Evolutionary conservation across 169 alveolate species (phyloP).

Genomic region (Blepharisma undulans): DNA sequence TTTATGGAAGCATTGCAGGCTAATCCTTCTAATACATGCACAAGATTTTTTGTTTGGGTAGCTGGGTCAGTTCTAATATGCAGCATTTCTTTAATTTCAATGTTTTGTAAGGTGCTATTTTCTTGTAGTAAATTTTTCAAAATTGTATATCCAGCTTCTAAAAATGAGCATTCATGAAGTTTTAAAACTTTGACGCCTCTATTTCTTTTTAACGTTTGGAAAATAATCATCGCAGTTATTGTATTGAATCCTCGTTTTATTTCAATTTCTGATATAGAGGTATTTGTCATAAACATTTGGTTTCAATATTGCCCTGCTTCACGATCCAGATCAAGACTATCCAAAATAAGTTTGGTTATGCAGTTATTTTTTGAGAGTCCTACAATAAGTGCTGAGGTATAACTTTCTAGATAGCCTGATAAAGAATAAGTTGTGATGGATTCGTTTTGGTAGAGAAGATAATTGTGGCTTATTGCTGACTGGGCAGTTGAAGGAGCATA

Average conservation of each 20-base stretch:
- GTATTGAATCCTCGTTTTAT: constrained; percentile 11
- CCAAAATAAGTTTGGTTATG: background rate
- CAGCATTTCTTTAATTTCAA: constrained; percentile 24
- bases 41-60: background rate
- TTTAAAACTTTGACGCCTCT: background rate
- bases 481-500: constrained; percentile 6
- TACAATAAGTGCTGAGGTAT: background rate
- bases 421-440: background rate
- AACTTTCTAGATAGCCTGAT: background rate
- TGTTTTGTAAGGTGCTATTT: background rate
- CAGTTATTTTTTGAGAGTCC: constrained; percentile 3
- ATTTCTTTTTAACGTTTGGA: background rate
- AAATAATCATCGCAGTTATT: constrained; percentile 1
- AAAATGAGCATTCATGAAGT: constrained; percentile 8
- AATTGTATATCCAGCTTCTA: constrained; percentile 5
- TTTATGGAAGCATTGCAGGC: background rate
- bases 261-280: background rate
- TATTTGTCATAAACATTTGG: background rate
- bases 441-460: background rate
- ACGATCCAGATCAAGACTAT: constrained; percentile 21
- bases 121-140: background rate
- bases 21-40: background rate
- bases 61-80: background rate
- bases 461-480: background rate
- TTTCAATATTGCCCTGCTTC: background rate